A percentile compares a stretch with the other conserved stretches of the same genome.
phyloP scores from a whole-genome alignment of 2,329 filamentous ascomycete genomes.

The Harringtonia aguacate region DNA sequence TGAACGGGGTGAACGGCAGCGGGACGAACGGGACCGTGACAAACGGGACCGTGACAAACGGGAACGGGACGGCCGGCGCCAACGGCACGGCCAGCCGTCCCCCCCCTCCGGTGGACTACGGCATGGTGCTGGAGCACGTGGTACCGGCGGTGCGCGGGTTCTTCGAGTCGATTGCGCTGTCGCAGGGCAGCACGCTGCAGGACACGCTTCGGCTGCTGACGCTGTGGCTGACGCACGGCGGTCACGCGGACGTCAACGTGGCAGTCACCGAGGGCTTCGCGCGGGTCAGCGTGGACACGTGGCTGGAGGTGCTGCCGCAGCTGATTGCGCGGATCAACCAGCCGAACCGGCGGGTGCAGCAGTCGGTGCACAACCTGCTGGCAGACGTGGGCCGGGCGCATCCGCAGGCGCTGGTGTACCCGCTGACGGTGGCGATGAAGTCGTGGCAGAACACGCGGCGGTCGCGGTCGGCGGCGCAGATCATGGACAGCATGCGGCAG shows the following conservation, averaged over 20 bases:
- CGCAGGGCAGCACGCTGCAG: constrained; percentile 83
- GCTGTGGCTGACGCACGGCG: constrained; percentile 92
- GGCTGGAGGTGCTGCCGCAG: constrained; percentile 96
- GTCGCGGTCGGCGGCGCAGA: constrained; percentile 77
- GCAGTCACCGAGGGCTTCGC: constrained; percentile 85
- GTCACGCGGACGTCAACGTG: constrained; percentile 74
- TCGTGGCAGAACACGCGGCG: constrained; percentile 71
- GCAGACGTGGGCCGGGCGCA: constrained; percentile 89
- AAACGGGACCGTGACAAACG: background rate
- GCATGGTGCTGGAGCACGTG: constrained; percentile 73
- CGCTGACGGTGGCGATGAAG: constrained; percentile 96
- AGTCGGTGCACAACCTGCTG: constrained; percentile 84
- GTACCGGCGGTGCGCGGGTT: constrained; percentile 93
- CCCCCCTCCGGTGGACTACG: constrained; percentile 44
- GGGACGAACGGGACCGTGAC: background rate
- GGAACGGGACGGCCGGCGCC: background rate
- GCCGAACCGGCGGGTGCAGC: constrained; percentile 77
- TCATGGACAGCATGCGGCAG: constrained; percentile 97
- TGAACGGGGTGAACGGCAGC: background rate
- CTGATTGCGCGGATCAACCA: constrained; percentile 97
- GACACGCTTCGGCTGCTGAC: constrained; percentile 89
- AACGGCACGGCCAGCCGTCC: background rate
- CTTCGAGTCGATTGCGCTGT: constrained; percentile 92
- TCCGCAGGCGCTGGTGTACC: constrained; percentile 93
- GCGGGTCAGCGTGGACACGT: constrained; percentile 91